Conservation (phyloP, 2,329 filamentous ascomycete species). For the Aspergillus sp. region DNA sequence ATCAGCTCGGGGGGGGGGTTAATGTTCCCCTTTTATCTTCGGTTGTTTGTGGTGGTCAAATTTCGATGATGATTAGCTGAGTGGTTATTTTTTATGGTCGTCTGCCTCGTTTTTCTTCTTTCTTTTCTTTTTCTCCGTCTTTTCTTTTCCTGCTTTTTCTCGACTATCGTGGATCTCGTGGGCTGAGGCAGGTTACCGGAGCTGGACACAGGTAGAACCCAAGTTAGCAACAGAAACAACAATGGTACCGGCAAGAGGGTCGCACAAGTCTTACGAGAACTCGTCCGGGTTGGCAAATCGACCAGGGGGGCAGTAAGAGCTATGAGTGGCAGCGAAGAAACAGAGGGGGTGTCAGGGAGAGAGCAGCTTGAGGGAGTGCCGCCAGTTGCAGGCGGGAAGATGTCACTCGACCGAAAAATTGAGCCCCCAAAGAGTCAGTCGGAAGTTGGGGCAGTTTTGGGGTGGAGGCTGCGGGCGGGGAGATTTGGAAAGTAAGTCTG, state of each 20-base stretch:
- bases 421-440: neutral
- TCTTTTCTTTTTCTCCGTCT: conserved; percentile 1
- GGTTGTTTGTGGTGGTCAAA: neutral
- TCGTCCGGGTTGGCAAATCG: neutral
- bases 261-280: conserved; percentile 6
- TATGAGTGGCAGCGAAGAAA: neutral
- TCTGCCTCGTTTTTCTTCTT: neutral
- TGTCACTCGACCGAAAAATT: neutral
- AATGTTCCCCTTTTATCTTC: neutral
- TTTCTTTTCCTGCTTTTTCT: conserved; percentile 7
- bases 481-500: neutral
- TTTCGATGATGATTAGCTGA: neutral
- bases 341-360: neutral
- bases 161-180: neutral
- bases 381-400: neutral
- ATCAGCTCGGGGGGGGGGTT: neutral
- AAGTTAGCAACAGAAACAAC: conserved; percentile 6
- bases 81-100: too few species aligned
- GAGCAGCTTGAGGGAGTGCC: neutral
- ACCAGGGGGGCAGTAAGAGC: neutral
- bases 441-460: neutral
- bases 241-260: neutral
- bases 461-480: neutral
- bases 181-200: conserved; percentile 3
- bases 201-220: conserved; percentile 5